Base-by-base conservation (phyloP, 192 early-diverging fungal genomes). In the Coemansia furcata region DNA sequence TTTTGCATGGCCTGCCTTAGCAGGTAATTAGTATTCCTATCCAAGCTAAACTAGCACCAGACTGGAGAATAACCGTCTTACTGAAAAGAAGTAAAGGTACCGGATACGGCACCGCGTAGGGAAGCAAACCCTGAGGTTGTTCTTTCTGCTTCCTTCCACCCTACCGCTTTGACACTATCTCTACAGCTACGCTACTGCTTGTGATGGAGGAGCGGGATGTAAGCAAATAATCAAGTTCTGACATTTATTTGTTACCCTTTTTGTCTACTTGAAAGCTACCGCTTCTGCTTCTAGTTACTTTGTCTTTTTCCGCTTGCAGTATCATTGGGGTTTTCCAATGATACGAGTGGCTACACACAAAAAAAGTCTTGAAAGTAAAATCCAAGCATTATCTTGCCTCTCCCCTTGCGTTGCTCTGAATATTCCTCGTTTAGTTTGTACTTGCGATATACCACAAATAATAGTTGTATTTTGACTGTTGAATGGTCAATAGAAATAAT, bases 401-500 rank as follows among this genome's bases (percentile, higher is more conserved):
- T 26, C 23, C 49, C 49, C 29, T 32, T 33, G 4, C 15, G 33
- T 15, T 2, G 30, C 54, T 57, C 30, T 3, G 15, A 33, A 33
- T n/a, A 35, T 30, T 33, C 15, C 6, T 57, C 35, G 54, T 35
- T 57, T 32, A 17, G 12, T 5, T 57, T 57, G 32, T 15, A 17
- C 15, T 35, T 33, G 29, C 54, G 54, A 32, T 57, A 57, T 33
- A 57, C 29, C 30, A 33, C 35, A 33, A 57, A 57, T n/a, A 57
- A 57, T 57, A 32, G 15, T 55, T 35, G 54, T 32, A 42, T 38
- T 23, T 21, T 10, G 36, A 42, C 60, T 42, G 60, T 15, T 35
- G 52, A 55, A 19, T 40, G 60, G 38, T 62, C 38, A 54, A 29
- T 23, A 55, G 36, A 65, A 65, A 65, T 65, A 38, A 65, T 65